Conservation (phyloP, 345 rosid genomes). For the Moricandia moricandioides region DNA sequence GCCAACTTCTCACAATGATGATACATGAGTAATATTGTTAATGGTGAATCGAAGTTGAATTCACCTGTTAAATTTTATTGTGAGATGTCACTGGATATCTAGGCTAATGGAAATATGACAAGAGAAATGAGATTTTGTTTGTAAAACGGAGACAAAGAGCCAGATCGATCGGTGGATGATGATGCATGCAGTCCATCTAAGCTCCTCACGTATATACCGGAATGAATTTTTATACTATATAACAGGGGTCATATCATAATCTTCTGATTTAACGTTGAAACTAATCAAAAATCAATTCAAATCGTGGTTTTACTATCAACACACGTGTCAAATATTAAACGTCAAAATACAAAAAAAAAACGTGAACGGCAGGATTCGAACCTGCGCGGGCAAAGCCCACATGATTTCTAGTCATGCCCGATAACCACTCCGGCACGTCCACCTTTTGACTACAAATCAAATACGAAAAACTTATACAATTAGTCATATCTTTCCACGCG, state of each 20-base stretch:
- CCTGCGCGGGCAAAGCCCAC: conserved; percentile 96
- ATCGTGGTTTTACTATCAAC: background rate
- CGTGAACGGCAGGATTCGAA: conserved; percentile 69
- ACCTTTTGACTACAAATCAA: background rate
- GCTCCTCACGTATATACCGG: background rate
- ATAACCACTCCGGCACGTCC: conserved; percentile 52
- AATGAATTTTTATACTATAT: background rate
- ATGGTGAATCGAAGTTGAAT: background rate
- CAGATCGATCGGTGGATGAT: background rate
- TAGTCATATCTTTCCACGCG: no score
- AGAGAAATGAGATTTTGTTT: background rate
- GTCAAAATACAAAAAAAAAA: no score
- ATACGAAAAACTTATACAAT: no score
- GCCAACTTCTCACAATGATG: no score
- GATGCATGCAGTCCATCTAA: background rate
- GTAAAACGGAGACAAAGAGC: background rate
- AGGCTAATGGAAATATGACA: background rate
- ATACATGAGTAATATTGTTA: background rate
- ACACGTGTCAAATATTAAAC: background rate
- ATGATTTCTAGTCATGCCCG: conserved; percentile 95
- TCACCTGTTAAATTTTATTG: background rate
- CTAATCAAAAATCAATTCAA: background rate
- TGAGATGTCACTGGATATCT: background rate
- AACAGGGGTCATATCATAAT: background rate
- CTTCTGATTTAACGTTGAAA: background rate